A percentile compares a stretch with the other conserved stretches of the same genome.
Evolutionary conservation across 768 basidiomycete genomes (phyloP).

Genomic region (Mycena pura): DNA sequence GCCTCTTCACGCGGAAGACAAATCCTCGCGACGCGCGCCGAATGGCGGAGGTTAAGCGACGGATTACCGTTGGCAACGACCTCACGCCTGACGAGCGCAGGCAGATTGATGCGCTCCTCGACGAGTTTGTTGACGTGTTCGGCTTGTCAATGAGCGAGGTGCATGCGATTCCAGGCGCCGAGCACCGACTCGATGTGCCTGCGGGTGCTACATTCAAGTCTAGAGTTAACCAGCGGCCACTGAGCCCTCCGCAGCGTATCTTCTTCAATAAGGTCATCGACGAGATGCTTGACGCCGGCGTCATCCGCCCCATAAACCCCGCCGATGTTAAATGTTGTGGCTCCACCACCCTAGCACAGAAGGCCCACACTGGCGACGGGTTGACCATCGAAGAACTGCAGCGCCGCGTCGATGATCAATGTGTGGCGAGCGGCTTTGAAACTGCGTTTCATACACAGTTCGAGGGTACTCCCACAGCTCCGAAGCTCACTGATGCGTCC

Average conservation of each 20-base stretch:
- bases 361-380: slow-evolving; percentile 14
- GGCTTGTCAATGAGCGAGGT: slow-evolving; percentile 38
- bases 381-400: slow-evolving; percentile 15
- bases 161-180: slow-evolving; percentile 17
- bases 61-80: slow-evolving; percentile 5
- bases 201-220: slow-evolving; percentile 18
- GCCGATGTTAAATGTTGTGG: slow-evolving; percentile 24
- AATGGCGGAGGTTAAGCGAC: slow-evolving; percentile 11
- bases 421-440: slow-evolving; percentile 4
- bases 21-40: not conserved
- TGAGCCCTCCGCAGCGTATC: slow-evolving; percentile 25
- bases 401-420: slow-evolving; percentile 20
- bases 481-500: not conserved
- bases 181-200: slow-evolving; percentile 29
- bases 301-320: slow-evolving; percentile 2
- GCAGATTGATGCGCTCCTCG: slow-evolving; percentile 5
- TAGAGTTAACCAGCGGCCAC: slow-evolving; percentile 28
- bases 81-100: not conserved
- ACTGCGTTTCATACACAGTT: not conserved
- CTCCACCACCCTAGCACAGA: slow-evolving; percentile 23
- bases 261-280: slow-evolving; percentile 31
- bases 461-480: slow-evolving; percentile 25
- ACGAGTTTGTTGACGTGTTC: not conserved
- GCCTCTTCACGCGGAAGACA: slow-evolving; percentile 10
- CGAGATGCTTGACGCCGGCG: slow-evolving; percentile 30